These are phyloP conservation scores for Kodamaea restingae DNA, from an alignment of 805 yeast species.

Conservation along the genomic window DNA sequence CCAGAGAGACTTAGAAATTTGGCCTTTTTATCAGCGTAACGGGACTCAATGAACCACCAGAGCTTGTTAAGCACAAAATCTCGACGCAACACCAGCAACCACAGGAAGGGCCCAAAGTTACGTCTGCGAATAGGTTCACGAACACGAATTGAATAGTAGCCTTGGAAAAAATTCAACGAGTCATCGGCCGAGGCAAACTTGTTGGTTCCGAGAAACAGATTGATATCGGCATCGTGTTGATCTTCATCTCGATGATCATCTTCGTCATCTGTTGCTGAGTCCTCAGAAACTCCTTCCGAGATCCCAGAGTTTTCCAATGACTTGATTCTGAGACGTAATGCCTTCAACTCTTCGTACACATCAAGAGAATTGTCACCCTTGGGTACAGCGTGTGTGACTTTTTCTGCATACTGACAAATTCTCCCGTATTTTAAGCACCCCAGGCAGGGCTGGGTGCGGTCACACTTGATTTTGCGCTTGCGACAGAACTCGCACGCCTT, in stretches of 20 bases:
- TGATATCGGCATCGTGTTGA: neutral
- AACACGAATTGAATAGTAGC: constrained; percentile 38
- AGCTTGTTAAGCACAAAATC: constrained; percentile 16
- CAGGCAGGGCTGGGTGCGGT: constrained; percentile 42
- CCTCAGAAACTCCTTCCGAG: neutral
- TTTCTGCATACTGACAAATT: constrained; percentile 16
- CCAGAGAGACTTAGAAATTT: neutral
- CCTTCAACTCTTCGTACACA: constrained; percentile 17
- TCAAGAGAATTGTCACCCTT: constrained; percentile 1
- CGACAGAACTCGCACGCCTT: constrained; percentile 52
- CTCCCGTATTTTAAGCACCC: constrained; percentile 33
- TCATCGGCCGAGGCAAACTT: constrained; percentile 19
- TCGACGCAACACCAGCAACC: constrained; percentile 41
- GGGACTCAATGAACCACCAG: constrained; percentile 15
- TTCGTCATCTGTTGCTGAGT: neutral
- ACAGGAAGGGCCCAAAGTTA: constrained; percentile 51
- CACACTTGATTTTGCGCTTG: constrained; percentile 47
- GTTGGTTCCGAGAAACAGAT: constrained; percentile 2
- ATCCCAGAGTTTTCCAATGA: constrained; percentile 17
- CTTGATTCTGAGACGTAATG: constrained; percentile 17
- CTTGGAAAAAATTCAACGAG: constrained; percentile 33
- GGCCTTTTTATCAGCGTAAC: constrained; percentile 2
- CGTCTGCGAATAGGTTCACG: constrained; percentile 36
- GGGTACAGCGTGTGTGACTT: neutral
- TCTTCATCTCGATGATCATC: neutral